Conservation (phyloP, 116 monocot species). For the Trichopus zeylanicus region DNA sequence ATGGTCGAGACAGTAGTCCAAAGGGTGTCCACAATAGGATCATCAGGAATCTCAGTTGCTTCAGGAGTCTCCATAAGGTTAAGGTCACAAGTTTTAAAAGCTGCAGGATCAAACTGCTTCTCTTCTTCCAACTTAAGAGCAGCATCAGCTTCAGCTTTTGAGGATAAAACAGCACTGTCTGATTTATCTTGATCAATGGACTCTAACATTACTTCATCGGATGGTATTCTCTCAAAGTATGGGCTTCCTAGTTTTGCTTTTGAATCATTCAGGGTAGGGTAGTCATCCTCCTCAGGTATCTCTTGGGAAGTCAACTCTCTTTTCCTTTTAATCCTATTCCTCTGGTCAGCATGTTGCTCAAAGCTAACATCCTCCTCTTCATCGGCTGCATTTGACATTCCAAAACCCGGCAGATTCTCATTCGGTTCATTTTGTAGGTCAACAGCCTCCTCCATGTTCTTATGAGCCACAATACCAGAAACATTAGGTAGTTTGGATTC, state of each 20-base stretch:
- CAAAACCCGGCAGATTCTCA: constrained; percentile 10
- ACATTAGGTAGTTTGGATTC: constrained; percentile 4
- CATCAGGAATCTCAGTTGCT: constrained; percentile 39
- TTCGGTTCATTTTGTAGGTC: constrained; percentile 9
- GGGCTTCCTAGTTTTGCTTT: constrained; percentile 10
- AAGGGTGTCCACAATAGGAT: constrained; percentile 16
- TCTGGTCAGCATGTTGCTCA: constrained; percentile 3
- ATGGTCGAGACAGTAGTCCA: constrained; percentile 11
- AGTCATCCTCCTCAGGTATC: constrained; percentile 17
- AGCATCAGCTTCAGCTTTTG: constrained; percentile 22
- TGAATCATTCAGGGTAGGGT: constrained; percentile 5
- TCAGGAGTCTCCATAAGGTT: constrained; percentile 60
- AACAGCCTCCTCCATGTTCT: constrained; percentile 15
- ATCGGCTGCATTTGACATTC: neutral
- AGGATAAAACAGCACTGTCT: constrained; percentile 9
- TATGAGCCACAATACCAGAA: constrained; percentile 7
- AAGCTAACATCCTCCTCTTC: constrained; percentile 7
- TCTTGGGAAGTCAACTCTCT: constrained; percentile 14
- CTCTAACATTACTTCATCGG: constrained; percentile 32
- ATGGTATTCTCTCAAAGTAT: constrained; percentile 1
- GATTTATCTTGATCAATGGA: constrained; percentile 22
- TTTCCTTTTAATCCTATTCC: constrained; percentile 11
- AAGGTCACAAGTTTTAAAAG: constrained; percentile 66
- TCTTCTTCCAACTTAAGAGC: constrained; percentile 28
- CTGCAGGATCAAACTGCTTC: constrained; percentile 27